Conservation (phyloP, 2,329 filamentous ascomycete species). For the Diplodia intermedia region DNA sequence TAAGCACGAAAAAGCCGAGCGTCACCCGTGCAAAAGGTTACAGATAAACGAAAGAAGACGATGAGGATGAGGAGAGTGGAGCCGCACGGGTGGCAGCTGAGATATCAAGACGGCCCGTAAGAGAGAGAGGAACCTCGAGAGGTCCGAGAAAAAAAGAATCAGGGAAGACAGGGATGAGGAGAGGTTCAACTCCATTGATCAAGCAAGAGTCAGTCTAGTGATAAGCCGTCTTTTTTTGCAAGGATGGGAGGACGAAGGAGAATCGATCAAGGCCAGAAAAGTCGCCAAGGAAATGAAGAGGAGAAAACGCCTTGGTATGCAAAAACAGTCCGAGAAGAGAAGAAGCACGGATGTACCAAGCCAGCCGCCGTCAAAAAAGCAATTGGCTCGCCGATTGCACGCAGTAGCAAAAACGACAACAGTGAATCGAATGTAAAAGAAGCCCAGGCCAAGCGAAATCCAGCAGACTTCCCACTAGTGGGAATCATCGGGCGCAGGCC, state of each 20-base stretch:
- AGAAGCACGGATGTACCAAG: background rate
- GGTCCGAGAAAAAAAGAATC: background rate
- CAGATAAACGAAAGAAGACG: slow-evolving; percentile 20
- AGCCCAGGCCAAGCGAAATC: background rate
- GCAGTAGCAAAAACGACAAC: slow-evolving; percentile 30
- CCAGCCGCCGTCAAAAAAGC: slow-evolving; percentile 1
- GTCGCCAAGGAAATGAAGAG: background rate
- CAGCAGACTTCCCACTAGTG: background rate
- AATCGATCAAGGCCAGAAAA: background rate
- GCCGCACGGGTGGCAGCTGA: slow-evolving; percentile 22
- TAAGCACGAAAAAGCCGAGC: background rate
- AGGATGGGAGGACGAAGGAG: background rate
- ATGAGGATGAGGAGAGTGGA: background rate
- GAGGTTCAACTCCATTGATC: background rate
- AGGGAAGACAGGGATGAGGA: background rate
- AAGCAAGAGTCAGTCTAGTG: slow-evolving; percentile 7
- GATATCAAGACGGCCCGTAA: slow-evolving; percentile 28
- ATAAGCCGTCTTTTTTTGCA: background rate
- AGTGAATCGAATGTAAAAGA: slow-evolving; percentile 10
- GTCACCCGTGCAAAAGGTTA: background rate
- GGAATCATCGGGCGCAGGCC: slow-evolving; percentile 11
- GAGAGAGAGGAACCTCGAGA: background rate
- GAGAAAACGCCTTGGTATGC: slow-evolving; percentile 13
- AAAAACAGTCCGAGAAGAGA: background rate
- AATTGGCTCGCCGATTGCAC: background rate